Conservation (phyloP, 352 stramenopile species). For the Poterioochromonas sp. region DNA sequence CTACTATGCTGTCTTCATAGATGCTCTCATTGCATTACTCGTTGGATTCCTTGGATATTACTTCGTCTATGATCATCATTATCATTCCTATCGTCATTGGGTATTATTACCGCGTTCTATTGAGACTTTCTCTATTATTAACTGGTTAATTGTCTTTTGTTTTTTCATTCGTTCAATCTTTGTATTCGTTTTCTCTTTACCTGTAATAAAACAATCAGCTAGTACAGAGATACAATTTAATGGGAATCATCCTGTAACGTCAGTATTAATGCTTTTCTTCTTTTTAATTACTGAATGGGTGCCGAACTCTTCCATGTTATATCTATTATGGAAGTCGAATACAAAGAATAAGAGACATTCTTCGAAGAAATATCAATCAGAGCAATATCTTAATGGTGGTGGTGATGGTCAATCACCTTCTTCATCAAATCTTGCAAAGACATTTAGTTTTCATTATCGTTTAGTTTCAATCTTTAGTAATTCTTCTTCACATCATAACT, state of each 20-base stretch:
- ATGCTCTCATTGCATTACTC: neutral
- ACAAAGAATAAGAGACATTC: neutral
- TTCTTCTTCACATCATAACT: too few relatives aligned
- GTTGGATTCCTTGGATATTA: neutral
- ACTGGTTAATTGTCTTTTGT: neutral
- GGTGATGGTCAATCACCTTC: too few relatives aligned
- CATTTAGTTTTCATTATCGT: too few relatives aligned
- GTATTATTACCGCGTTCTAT: neutral
- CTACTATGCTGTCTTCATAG: neutral
- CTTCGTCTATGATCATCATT: neutral
- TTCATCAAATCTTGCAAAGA: too few relatives aligned
- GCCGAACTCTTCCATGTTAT: neutral
- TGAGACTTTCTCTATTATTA: neutral
- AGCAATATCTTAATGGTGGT: too few relatives aligned
- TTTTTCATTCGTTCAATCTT: neutral
- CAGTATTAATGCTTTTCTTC: neutral
- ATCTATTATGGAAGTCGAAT: neutral
- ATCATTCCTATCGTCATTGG: neutral
- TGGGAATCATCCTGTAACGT: neutral
- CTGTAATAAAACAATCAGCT: neutral
- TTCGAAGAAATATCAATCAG: too few relatives aligned
- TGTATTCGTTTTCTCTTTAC: neutral
- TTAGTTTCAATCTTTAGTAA: too few relatives aligned
- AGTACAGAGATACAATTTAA: neutral
- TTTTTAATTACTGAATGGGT: neutral